Conservation (phyloP, 1,284 basidiomycete species). For the Cryptococcus maquisensis region DNA sequence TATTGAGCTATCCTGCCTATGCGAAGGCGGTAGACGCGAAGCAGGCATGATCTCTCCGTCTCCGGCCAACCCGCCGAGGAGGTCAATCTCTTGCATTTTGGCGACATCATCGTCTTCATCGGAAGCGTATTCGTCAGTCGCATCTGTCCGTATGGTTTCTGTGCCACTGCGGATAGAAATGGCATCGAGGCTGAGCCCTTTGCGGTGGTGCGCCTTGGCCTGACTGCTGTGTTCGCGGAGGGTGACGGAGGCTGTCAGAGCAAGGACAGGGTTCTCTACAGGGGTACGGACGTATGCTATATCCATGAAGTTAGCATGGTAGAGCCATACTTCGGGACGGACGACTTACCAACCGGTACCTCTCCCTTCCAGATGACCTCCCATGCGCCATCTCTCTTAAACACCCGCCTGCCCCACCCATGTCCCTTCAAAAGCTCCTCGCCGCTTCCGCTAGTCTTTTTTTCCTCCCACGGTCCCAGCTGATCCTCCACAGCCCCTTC, state of each 20-base stretch:
- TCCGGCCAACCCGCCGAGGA: conserved; percentile 60
- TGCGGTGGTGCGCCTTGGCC: conserved; percentile 14
- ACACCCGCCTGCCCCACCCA: conserved; percentile 55
- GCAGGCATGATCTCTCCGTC: conserved; percentile 28
- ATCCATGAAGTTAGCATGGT: not conserved
- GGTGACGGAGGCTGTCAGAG: conserved; percentile 72
- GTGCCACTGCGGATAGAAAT: conserved; percentile 22
- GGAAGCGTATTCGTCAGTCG: conserved; percentile 17
- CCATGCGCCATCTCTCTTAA: conserved; percentile 65
- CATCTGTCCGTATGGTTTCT: conserved; percentile 17
- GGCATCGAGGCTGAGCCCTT: conserved; percentile 19
- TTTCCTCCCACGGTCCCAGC: conserved; percentile 9
- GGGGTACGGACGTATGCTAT: conserved; percentile 67
- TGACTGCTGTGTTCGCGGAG: conserved; percentile 62
- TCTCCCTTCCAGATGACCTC: conserved; percentile 68
- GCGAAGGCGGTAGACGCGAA: conserved; percentile 30
- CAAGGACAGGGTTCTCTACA: conserved; percentile 67
- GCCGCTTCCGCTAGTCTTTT: conserved; percentile 26
- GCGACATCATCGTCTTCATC: conserved; percentile 35
- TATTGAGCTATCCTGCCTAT: conserved; percentile 31
- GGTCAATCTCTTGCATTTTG: conserved; percentile 71
- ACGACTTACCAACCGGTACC: conserved; percentile 65
- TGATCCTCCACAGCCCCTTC: conserved; percentile 40
- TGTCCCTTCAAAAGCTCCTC: not conserved
- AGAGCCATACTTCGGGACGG: not conserved